Evolutionary conservation across 805 yeast species (phyloP).

Genomic region (Saccharomycopsis fibuligera): DNA sequence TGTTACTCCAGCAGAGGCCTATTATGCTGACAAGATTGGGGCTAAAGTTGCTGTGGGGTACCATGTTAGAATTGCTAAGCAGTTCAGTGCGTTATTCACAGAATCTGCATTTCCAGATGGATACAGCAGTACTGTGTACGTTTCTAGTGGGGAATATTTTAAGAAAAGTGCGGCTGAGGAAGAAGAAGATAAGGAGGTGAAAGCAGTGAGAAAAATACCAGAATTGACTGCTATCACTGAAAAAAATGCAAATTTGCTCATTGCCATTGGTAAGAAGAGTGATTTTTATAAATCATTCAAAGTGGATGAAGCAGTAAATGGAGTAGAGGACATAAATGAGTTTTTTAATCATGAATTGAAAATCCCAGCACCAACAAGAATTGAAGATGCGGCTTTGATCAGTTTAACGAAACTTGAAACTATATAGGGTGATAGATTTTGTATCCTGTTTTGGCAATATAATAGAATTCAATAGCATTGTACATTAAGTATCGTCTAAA

Average conservation of each 20-base stretch:
- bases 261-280: conserved; percentile 59
- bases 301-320: conserved; percentile 44
- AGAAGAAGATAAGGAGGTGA: conserved; percentile 23
- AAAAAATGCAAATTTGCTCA: conserved; percentile 31
- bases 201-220: conserved; percentile 5
- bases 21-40: conserved; percentile 48
- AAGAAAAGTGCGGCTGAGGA: conserved; percentile 30
- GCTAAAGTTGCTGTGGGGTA: conserved; percentile 63
- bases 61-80: conserved; percentile 59
- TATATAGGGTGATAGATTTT: too few species aligned
- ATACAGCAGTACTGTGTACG: conserved; percentile 59
- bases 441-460: too few species aligned
- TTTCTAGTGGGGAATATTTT: conserved; percentile 63
- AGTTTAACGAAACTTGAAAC: conserved; percentile 36
- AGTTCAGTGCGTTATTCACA: conserved; percentile 61
- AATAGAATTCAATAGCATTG: too few species aligned
- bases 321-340: conserved; percentile 47
- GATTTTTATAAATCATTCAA: conserved; percentile 51
- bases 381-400: conserved; percentile 68
- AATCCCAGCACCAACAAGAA: conserved; percentile 50
- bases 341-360: conserved; percentile 43
- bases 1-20: conserved; percentile 67
- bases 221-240: not conserved
- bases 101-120: conserved; percentile 62
- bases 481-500: too few species aligned